A percentile compares a stretch with the other conserved stretches of the same genome.
Conservation (phyloP, 2,329 filamentous ascomycete species). For the Cladophialophora chaetospira region DNA sequence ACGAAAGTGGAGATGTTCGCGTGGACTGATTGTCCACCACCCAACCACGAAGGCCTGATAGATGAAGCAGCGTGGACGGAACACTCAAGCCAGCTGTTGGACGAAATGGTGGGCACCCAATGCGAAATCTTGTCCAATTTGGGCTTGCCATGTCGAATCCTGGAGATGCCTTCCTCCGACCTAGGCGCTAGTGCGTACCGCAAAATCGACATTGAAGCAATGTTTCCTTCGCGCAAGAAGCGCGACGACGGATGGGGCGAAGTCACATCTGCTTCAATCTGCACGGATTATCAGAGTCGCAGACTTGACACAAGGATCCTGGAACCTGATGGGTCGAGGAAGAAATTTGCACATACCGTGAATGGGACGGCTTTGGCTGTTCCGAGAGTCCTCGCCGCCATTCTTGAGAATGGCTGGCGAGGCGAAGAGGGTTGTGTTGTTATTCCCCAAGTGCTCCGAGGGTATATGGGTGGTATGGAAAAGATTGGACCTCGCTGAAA, state of each 20-base stretch:
- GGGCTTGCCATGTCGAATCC: conserved; percentile 78
- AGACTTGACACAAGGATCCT: conserved; percentile 76
- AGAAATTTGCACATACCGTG: conserved; percentile 81
- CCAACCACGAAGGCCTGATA: conserved; percentile 14
- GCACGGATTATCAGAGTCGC: conserved; percentile 90
- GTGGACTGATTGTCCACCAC: conserved; percentile 67
- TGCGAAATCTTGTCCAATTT: conserved; percentile 77
- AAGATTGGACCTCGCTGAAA: conserved; percentile 55
- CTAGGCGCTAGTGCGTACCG: conserved; percentile 83
- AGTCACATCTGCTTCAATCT: conserved; percentile 85
- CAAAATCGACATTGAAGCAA: conserved; percentile 92
- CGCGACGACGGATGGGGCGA: conserved; percentile 82
- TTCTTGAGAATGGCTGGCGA: conserved; percentile 81
- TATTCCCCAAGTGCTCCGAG: conserved; percentile 76
- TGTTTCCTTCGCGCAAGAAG: conserved; percentile 75
- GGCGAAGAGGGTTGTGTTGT: conserved; percentile 70
- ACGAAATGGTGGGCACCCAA: conserved; percentile 86
- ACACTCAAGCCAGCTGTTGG: conserved; percentile 60
- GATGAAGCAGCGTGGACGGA: conserved; percentile 24
- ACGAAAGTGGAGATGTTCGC: conserved; percentile 98
- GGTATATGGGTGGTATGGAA: conserved; percentile 79
- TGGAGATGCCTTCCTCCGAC: conserved; percentile 89
- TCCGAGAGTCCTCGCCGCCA: conserved; percentile 81
- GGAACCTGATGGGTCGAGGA: conserved; percentile 50
- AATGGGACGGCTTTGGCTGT: conserved; percentile 95